Conservation (phyloP, 2,329 filamentous ascomycete genomes). For the Stachybotrys chlorohalonatus region DNA sequence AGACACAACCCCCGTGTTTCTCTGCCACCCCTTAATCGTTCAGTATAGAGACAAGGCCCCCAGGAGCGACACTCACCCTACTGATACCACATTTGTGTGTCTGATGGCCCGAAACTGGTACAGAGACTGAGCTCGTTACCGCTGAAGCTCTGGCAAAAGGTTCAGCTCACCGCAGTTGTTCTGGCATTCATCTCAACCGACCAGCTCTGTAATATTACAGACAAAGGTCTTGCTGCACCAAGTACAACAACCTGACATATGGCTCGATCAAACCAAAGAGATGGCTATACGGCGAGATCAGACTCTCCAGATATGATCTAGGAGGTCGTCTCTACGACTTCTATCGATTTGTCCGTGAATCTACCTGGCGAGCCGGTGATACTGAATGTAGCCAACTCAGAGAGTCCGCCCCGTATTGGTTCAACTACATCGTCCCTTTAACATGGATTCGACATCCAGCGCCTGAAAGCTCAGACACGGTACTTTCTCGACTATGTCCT, state of each 20-base stretch:
- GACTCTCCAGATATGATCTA: slow-evolving; percentile 38
- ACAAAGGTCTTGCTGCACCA: slow-evolving; percentile 4
- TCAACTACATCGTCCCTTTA: slow-evolving; percentile 48
- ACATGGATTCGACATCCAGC: slow-evolving; percentile 36
- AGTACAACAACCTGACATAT: slow-evolving; percentile 31
- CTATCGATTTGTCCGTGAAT: slow-evolving; percentile 41
- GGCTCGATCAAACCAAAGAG: slow-evolving; percentile 40
- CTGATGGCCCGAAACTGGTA: too few species aligned
- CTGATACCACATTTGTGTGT: too few species aligned
- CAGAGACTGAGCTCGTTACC: too few species aligned
- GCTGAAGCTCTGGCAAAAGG: too few species aligned
- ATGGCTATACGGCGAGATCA: slow-evolving; percentile 42
- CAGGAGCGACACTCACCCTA: too few species aligned
- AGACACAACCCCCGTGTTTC: too few species aligned
- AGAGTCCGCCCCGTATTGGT: slow-evolving; percentile 51
- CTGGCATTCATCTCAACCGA: too few species aligned
- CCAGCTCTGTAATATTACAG: too few species aligned
- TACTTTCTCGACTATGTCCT: background rate
- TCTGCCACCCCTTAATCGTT: too few species aligned
- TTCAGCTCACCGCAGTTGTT: too few species aligned
- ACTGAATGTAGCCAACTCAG: slow-evolving; percentile 46
- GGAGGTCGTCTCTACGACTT: slow-evolving; percentile 45
- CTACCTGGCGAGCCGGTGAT: slow-evolving; percentile 38
- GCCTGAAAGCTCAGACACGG: slow-evolving; percentile 30
- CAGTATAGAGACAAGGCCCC: too few species aligned